Conservation (phyloP, 345 rosid genomes). For the Bruguiera gymnorhiza region DNA sequence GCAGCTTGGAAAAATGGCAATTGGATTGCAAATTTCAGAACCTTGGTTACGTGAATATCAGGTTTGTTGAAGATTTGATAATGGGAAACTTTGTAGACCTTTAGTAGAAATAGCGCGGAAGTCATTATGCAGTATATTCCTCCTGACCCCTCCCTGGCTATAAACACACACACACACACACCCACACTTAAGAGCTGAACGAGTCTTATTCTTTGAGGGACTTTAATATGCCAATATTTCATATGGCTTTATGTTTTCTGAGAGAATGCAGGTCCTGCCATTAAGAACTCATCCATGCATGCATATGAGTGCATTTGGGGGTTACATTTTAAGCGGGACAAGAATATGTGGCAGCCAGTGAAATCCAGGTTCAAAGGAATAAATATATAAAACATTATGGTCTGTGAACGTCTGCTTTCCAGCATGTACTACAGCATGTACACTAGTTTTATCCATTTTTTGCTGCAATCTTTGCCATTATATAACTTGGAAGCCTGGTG, state of each 20-base stretch:
- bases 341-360: slow-evolving; percentile 38
- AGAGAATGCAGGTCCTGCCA: slow-evolving; percentile 64
- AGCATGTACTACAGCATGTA: too few relatives aligned
- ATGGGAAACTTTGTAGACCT: neutral
- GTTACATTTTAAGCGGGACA: slow-evolving; percentile 78
- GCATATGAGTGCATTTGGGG: slow-evolving; percentile 89
- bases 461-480: too few relatives aligned
- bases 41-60: slow-evolving; percentile 96
- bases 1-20: slow-evolving; percentile 76
- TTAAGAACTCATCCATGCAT: slow-evolving; percentile 89
- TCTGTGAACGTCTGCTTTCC: too few relatives aligned
- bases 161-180: neutral
- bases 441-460: too few relatives aligned
- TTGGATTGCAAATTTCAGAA: slow-evolving; percentile 82
- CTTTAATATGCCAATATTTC: neutral
- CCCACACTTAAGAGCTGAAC: neutral
- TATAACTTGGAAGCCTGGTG: too few relatives aligned
- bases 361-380: neutral
- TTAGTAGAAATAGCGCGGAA: too few relatives aligned
- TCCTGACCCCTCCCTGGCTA: neutral
- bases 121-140: too few relatives aligned
- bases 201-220: neutral
- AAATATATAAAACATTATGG: too few relatives aligned
- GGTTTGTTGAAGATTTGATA: slow-evolving; percentile 32
- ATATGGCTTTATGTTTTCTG: neutral